Evolutionary conservation across 345 rosid genomes (phyloP).

Genomic region (Salix suchowensis): DNA sequence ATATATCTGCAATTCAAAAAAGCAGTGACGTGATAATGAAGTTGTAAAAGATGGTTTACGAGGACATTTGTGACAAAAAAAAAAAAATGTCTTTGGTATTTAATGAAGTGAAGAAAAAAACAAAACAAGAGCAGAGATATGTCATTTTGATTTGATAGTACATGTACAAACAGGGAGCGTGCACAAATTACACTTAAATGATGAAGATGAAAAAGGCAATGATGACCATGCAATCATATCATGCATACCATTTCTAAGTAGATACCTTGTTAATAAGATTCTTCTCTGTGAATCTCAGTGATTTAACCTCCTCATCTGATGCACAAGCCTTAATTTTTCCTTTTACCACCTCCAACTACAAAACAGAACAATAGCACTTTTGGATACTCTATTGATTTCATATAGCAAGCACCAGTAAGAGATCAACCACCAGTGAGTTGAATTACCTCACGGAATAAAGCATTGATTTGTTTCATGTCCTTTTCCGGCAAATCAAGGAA

Average conservation of each 20-base stretch:
- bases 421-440: conserved; percentile 2
- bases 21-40: neutral
- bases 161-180: neutral
- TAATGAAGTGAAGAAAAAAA: neutral
- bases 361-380: conserved; percentile 11
- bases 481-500: conserved; percentile 79
- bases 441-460: conserved; percentile 80
- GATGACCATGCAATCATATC: neutral
- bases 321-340: conserved; percentile 54
- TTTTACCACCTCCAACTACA: conserved; percentile 71
- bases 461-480: conserved; percentile 71
- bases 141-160: neutral
- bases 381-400: neutral
- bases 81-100: neutral
- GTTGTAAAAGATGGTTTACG: neutral
- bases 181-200: neutral
- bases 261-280: conserved; percentile 80
- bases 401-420: neutral
- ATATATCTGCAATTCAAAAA: conserved; percentile 57
- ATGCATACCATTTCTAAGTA: neutral
- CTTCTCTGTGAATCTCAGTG: conserved; percentile 72
- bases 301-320: conserved; percentile 67
- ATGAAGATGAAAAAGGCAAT: neutral
- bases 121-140: neutral
- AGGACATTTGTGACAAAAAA: neutral